A percentile compares a stretch with the other conserved stretches of the same genome.
phyloP scores from a whole-genome alignment of 164 flowering plant species.

The Nymphaea colorata region DNA sequence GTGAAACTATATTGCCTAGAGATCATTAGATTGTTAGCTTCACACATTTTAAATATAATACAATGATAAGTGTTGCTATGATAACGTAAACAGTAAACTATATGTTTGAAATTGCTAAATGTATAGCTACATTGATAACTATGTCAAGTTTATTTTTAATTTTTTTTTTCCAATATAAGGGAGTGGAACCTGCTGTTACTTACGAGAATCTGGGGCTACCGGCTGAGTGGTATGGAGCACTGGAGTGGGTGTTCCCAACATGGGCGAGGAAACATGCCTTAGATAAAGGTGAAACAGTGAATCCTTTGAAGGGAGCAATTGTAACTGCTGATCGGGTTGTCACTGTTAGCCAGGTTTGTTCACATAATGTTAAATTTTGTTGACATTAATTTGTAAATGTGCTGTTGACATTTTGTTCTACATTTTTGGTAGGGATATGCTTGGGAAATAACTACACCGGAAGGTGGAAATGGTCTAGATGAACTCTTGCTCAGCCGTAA shows the following conservation, averaged over 20 bases:
- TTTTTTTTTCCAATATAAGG: constrained; percentile 33
- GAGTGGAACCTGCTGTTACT: constrained; percentile 84
- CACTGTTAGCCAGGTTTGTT: constrained; percentile 81
- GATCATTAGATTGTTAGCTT: too few relatives aligned
- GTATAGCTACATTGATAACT: too few relatives aligned
- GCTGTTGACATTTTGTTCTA: constrained; percentile 1
- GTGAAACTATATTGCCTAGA: too few relatives aligned
- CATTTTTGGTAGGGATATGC: constrained; percentile 63
- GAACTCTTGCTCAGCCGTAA: constrained; percentile 61
- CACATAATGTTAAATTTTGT: not conserved
- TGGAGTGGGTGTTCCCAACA: constrained; percentile 89
- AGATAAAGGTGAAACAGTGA: constrained; percentile 98
- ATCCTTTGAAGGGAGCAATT: constrained; percentile 81
- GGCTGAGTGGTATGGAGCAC: constrained; percentile 77
- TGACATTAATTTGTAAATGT: not conserved
- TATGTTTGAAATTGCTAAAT: too few relatives aligned
- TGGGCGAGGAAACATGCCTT: constrained; percentile 99
- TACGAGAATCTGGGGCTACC: constrained; percentile 73
- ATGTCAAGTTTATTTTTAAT: not conserved
- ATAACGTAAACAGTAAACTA: too few relatives aligned
- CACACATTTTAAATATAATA: too few relatives aligned
- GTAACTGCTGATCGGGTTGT: constrained; percentile 83
- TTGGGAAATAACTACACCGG: constrained; percentile 90
- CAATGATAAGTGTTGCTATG: too few relatives aligned
- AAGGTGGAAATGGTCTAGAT: constrained; percentile 88